Conservation (phyloP, 768 basidiomycete genomes). For the Pulveroboletus frians region DNA sequence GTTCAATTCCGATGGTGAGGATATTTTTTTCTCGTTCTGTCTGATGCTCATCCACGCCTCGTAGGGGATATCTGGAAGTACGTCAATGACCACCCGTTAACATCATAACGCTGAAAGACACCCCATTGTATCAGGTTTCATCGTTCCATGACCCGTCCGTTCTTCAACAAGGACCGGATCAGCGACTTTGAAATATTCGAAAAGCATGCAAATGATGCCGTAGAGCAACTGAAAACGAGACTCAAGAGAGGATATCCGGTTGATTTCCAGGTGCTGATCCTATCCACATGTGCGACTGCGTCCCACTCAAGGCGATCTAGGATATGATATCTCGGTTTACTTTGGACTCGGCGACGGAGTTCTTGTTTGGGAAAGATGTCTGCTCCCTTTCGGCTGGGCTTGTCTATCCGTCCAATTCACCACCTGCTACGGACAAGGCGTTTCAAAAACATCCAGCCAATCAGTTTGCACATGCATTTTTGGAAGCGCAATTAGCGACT, state of each 20-base stretch:
- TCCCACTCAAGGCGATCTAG: slow-evolving; percentile 22
- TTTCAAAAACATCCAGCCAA: slow-evolving; percentile 32
- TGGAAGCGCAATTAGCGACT: slow-evolving; percentile 40
- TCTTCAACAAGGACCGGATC: slow-evolving; percentile 51
- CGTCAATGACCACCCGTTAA: not conserved
- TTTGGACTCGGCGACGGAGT: slow-evolving; percentile 54
- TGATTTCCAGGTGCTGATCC: slow-evolving; percentile 46
- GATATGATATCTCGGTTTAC: slow-evolving; percentile 55
- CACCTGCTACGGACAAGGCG: slow-evolving; percentile 5
- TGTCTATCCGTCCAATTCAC: slow-evolving; percentile 39
- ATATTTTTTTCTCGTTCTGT: not conserved
- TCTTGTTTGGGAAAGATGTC: slow-evolving; percentile 49
- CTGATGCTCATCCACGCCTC: not conserved
- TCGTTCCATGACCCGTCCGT: slow-evolving; percentile 55
- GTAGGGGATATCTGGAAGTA: slow-evolving; percentile 58
- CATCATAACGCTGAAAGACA: not conserved
- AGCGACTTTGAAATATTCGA: slow-evolving; percentile 53
- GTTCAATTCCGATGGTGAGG: slow-evolving; percentile 51
- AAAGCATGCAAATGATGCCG: slow-evolving; percentile 43
- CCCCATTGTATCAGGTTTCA: slow-evolving; percentile 40
- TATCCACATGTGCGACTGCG: not conserved
- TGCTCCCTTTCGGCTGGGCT: slow-evolving; percentile 43
- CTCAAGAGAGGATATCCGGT: slow-evolving; percentile 44
- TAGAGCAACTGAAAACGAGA: slow-evolving; percentile 40
- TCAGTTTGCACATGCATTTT: slow-evolving; percentile 46